Percentiles rank a stretch among this genome's conserved stretches.
Conservation (phyloP, 305 asterid species). For the Withania somnifera region DNA sequence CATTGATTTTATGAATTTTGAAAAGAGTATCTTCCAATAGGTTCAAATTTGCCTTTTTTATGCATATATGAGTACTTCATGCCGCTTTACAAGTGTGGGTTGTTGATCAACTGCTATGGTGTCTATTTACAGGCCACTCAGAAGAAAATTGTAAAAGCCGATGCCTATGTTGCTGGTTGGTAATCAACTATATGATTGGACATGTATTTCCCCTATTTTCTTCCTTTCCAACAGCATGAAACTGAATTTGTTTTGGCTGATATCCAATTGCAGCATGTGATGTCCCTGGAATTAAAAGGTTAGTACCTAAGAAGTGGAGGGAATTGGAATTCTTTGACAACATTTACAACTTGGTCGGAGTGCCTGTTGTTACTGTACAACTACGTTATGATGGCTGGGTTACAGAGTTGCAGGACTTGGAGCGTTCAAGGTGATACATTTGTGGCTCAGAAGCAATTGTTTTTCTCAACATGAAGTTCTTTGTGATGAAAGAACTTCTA, state of each 20-base stretch:
- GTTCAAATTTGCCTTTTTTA: neutral
- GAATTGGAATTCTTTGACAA: conserved; percentile 79
- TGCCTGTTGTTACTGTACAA: conserved; percentile 94
- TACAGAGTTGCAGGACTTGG: conserved; percentile 87
- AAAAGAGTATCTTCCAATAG: neutral
- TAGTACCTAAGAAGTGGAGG: conserved; percentile 80
- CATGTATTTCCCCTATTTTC: neutral
- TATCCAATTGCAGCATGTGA: conserved; percentile 69
- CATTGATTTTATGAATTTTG: neutral
- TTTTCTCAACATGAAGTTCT: neutral
- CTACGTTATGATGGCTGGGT: conserved; percentile 96
- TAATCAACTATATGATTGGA: conserved; percentile 9
- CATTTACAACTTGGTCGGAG: conserved; percentile 87
- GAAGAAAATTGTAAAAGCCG: conserved; percentile 80
- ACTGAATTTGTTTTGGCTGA: neutral
- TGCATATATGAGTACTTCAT: neutral
- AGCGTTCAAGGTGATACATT: conserved; percentile 57
- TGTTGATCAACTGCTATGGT: neutral
- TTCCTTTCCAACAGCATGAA: neutral
- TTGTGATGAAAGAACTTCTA: neutral
- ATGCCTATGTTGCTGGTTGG: conserved; percentile 96
- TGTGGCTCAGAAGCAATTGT: conserved; percentile 5
- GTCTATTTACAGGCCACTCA: conserved; percentile 72
- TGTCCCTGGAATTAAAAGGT: conserved; percentile 91
- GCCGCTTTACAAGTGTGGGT: neutral